Evolutionary conservation across 805 yeast species (phyloP), one percentile per base, ranked within the genome.

Genomic region (Tetrapisispora nanseiensis): DNA sequence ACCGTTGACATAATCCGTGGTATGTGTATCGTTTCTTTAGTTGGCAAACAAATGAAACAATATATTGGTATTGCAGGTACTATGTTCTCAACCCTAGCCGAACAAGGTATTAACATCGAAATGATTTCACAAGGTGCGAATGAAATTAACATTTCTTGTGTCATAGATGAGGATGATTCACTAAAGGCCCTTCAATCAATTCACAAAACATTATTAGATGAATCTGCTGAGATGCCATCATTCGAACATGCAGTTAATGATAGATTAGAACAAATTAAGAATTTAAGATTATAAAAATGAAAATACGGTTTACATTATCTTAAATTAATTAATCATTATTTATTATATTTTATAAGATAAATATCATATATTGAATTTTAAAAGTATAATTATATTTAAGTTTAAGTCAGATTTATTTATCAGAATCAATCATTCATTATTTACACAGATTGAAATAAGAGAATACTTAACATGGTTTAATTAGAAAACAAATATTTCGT

Each of bases 111-210:
- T 59, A 92, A 92, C 66, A 86, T 92, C 53, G 98, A 92, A 65
- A 92, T 92, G 98, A 92, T 92, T 65, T 77, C 87, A 44, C 98
- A 92, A 72, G 98, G 98, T 55, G 96, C 97, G 16, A 90, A 90
- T 57, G 98, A 92, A 66, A 92, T 92, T 57, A 92, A 92, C 62
- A 92, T 92, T 41, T 84, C 95, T 27, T 94, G 97, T 50, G 98
- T 92, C 41, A 86, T 92, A 47, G 84, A 83, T 49, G 86, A 84
- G 51, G 67, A 68, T 43, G 92, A 92, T 57, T 80, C 94, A 12
- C 66, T 86, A 24, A 83, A 84, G 61, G 97, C 97, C 4, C 71
- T 92, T 51, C 79, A 79, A 58, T 82, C 87, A 5, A 78, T 92
- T 45, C 98, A 92, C 59, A 82, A 80, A 34, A 78, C 76, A 45